Conservation (phyloP, 1,284 basidiomycete genomes). For the Calocybe gambosa region DNA sequence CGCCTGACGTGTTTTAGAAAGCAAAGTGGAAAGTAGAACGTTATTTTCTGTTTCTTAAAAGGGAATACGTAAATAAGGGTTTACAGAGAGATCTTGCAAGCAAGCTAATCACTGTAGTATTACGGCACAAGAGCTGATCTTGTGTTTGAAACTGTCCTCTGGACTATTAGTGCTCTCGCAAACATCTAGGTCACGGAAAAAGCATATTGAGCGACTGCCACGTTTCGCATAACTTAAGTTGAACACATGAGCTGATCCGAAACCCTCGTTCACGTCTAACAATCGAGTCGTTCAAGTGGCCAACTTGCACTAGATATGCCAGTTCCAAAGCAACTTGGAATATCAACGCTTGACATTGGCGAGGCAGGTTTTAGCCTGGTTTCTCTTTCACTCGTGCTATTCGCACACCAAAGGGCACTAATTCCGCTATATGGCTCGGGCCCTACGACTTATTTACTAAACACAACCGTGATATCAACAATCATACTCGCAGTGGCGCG, state of each 20-base stretch:
- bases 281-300: not conserved
- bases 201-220: no score
- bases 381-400: conserved; percentile 44
- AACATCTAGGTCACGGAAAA: not conserved
- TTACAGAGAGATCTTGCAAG: no score
- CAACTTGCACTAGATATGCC: not conserved
- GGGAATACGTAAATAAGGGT: no score
- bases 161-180: no score
- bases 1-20: no score
- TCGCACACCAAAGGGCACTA: conserved; percentile 48
- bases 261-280: not conserved
- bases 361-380: conserved; percentile 17
- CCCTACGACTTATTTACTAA: conserved; percentile 41
- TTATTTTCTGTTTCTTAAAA: no score
- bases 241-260: no score
- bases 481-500: conserved; percentile 26
- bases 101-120: no score
- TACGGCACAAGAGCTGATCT: no score
- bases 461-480: conserved; percentile 36
- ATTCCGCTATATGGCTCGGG: conserved; percentile 53
- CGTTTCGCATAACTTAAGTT: no score
- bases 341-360: conserved; percentile 3
- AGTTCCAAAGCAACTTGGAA: not conserved
- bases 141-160: no score
- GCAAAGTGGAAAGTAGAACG: no score